Conservation (phyloP, 345 rosid genomes). For the Salix suchowensis region DNA sequence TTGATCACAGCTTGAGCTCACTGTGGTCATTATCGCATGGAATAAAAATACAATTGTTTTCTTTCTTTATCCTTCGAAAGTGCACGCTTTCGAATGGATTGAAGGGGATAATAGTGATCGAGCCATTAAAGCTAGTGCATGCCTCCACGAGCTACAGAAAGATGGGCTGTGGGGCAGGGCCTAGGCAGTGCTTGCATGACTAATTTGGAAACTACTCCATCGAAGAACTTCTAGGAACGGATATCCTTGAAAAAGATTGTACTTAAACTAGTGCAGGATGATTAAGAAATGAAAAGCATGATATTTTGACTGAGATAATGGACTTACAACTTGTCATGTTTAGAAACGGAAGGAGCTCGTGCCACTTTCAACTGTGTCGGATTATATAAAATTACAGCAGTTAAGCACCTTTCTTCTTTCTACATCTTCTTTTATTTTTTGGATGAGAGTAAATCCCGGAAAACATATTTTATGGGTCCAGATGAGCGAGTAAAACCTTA, state of each 20-base stretch:
- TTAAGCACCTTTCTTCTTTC: background rate
- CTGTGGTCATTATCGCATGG: background rate
- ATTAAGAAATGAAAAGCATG: background rate
- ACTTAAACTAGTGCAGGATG: background rate
- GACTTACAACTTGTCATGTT: background rate
- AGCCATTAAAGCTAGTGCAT: background rate
- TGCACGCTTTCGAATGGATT: conserved; percentile 6
- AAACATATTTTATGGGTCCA: fast-evolving
- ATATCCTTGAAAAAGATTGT: too few species aligned
- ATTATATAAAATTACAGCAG: background rate
- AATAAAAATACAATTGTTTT: background rate
- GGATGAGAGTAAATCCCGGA: too few species aligned
- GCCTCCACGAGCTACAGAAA: conserved; percentile 8
- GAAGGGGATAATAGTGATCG: background rate
- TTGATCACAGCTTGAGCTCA: background rate
- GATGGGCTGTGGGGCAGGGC: conserved; percentile 7
- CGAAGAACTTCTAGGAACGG: background rate
- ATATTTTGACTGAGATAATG: background rate
- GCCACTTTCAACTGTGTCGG: background rate
- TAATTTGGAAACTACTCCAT: background rate
- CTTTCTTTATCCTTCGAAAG: background rate
- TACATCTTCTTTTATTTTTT: too few species aligned
- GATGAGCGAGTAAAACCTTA: fast-evolving
- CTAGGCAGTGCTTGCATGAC: background rate
- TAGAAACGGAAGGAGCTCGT: background rate